Conservation (phyloP, 768 basidiomycete genomes). For the Suillus subaureus region DNA sequence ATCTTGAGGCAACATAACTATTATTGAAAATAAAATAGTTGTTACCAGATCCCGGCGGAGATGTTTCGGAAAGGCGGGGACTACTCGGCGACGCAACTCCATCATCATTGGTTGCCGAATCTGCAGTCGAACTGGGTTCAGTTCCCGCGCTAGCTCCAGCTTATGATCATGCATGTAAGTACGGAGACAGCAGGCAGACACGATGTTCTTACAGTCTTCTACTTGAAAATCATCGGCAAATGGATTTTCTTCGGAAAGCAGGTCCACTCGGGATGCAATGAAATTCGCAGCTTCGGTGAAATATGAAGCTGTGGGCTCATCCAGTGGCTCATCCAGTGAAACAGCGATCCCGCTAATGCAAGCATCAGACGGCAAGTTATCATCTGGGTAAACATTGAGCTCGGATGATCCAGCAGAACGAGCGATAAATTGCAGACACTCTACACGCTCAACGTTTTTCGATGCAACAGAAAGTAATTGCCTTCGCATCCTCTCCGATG, state of each 20-base stretch:
- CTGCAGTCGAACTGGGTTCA: not conserved
- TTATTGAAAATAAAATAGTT: not conserved
- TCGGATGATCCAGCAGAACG: not conserved
- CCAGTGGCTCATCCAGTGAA: not conserved
- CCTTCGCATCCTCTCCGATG: slow-evolving; percentile 16
- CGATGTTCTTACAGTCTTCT: not conserved
- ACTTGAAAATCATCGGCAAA: not conserved
- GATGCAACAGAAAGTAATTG: slow-evolving; percentile 12
- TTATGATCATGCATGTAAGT: not conserved
- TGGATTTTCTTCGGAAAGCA: not conserved
- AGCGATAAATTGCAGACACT: not conserved
- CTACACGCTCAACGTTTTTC: not conserved
- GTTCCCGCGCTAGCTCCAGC: not conserved
- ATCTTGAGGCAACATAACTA: not conserved
- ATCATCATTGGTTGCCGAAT: not conserved
- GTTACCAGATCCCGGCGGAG: not conserved
- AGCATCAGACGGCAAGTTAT: not conserved
- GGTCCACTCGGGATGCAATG: not conserved
- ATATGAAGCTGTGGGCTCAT: not conserved
- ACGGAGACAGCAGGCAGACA: not conserved
- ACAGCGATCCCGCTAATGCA: not conserved
- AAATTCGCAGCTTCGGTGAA: not conserved
- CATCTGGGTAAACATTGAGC: slow-evolving; percentile 1
- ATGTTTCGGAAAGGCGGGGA: not conserved
- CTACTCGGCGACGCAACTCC: not conserved